Evolutionary conservation across 2,329 filamentous ascomycete genomes (phyloP), one percentile per base, ranked within the genome.

Genomic region (Cercospora citrullina): DNA sequence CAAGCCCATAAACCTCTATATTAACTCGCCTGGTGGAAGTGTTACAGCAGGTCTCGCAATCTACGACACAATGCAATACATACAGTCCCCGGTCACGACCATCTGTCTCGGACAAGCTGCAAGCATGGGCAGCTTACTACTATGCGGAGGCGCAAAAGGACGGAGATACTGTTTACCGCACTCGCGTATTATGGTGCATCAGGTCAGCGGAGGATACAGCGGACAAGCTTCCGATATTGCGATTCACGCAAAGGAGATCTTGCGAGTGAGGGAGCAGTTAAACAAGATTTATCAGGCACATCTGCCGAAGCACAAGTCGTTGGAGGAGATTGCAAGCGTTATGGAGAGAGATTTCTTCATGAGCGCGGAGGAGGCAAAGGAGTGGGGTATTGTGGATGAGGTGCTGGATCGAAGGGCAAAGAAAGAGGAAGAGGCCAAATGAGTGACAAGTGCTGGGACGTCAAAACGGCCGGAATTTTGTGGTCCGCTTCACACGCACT

Each of bases 1-100:
- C 65, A 97, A 97, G 79, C 91, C 93, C 12, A 98, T 99, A 72
- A 95, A 92, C 63, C 91, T 99, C 79, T 99, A 99, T 81, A 99
- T 99, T 80, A 97, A 99, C 83, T 96, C 92, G 0, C 94, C 94
- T 0, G 95, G 95, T 60, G 95, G 95, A 65, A 94, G 91, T 51
- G 94, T 99, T 48, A 94, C 91, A 69, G 94, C 95, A 1, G 84
- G 84, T 3, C 83, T 90, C 68, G 94, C 95, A 28, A 98, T 99
- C 76, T 99, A 99, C 85, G 95, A 99, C 79, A 99, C 95, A 12
- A 98, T 99, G 94, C 89, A 91, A 74, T 99, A 99, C 80, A 98
- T 99, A 78, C 89, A 90, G 69, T 92, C 92, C 2, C 93, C 94
- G 1, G 93, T 99, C 0, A 94, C 91, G 53, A 99, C 95, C 0